Evolutionary conservation across 306 rosid species (phyloP), one percentile per base, ranked within the genome.

Genomic region (Arachis hypogaea): DNA sequence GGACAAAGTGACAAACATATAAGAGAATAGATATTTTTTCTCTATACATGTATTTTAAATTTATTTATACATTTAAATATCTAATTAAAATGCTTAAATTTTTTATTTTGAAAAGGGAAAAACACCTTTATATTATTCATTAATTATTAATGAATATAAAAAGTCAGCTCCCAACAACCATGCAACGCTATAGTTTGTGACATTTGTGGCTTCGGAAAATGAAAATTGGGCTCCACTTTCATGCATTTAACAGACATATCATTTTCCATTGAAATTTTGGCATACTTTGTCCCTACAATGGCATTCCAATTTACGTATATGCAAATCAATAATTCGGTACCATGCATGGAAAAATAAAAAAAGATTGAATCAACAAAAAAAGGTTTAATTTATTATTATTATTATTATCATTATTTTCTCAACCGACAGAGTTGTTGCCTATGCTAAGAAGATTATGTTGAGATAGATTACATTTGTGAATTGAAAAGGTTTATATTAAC

Each of bases 131-230:
- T 33, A 2, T 33, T 33, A 33, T 33, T 33, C 38, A 33, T 33
- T 33, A 33, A 33, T 33, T 33, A 33, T 33, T 33, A 33, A 33
- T 33, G 38, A 33, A 33, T 2, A 33, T 33, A 33, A 33, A 33
- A 33, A 43, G 46, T 88, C 49, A 59, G 57, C 43, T 40, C 56
- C 60, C 70, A 77, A 69, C 77, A 71, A 55, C 72, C 76, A 71
- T 71, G 72, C 68, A 78, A 71, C 45, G 56, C 58, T 33, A 41
- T 62, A 73, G 45, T 36, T 69, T 45, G 61, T 63, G 82, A 71
- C 67, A 33, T 33, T 71, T 71, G 14, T 70, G 64, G 10, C 57
- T 78, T 71, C 33, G 45, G 41, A 52, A 54, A 61, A 61, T 2
- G 6, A 69, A 55, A 55, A 5, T 63, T 64, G 77, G 77, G 73